Base-by-base conservation (phyloP, 805 yeast genomes). In the Yamadazyma takamatsuzukensis region DNA sequence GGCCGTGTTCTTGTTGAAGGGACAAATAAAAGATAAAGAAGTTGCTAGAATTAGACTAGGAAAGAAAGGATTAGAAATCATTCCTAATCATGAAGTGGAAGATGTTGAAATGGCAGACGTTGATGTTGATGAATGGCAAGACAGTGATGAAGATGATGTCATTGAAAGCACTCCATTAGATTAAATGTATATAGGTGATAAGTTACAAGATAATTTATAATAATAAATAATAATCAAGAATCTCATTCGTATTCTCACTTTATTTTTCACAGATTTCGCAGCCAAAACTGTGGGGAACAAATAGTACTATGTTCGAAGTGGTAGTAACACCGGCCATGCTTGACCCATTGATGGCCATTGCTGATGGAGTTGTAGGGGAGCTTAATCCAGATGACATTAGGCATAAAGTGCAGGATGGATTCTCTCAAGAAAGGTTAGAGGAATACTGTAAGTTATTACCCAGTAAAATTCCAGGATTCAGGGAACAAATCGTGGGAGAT, bases 11-110 rank as follows among this genome's bases (percentile, higher is more conserved):
- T 75, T 93, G 31, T 72, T 93, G 47, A 81, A 79, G 56, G 94
- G 94, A 9, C 95, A 89, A 57, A 76, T 93, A 39, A 72, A 67
- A 52, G 97, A 93, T 53, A 87, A 88, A 59, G 98, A 93, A 58
- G 69, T 72, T 2, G 96, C 86, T n/a, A 63, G 63, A 17, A 83
- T 93, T 29, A 70, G 69, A 10, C 50, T 72, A 31, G 67, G 68
- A 11, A 67, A 62, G 11, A 78, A 76, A 41, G 90, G 93, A 9
- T 64, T 93, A 34, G 82, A 77, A 26, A 95, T 93, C 4, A 43
- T 80, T 30, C 89, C 97, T 30, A 93, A 93, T 62, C 97, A 93
- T 49, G 88, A 82, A 38, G 63, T 69, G 3, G 70, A 66, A 11
- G 72, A 63, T 29, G 65, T 51, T 12, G 74, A 67, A 11, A 63